Evolutionary conservation across 1,284 basidiomycete species (phyloP).

Genomic region (Pseudozyma sp.): DNA sequence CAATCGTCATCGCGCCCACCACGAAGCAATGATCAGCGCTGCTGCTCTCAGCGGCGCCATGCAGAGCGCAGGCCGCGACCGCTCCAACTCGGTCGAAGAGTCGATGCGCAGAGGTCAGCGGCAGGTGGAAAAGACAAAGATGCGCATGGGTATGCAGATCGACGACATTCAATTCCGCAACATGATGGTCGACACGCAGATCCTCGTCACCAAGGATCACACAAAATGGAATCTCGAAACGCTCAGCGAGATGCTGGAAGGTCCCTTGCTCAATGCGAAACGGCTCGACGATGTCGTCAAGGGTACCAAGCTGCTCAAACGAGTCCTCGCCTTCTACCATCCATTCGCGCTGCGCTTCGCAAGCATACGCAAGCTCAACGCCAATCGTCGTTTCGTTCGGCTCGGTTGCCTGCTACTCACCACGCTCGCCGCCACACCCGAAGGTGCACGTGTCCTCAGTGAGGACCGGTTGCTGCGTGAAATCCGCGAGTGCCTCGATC

Average conservation of each 20-base stretch:
- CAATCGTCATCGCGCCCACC: constrained; percentile 72
- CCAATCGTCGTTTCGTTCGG: constrained; percentile 66
- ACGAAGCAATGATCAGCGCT: constrained; percentile 40
- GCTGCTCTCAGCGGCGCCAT: constrained; percentile 31
- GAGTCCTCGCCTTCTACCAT: constrained; percentile 91
- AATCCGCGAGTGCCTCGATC: constrained; percentile 86
- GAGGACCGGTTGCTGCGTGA: constrained; percentile 91
- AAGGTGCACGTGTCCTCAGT: constrained; percentile 83
- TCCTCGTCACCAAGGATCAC: constrained; percentile 88
- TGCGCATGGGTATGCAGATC: constrained; percentile 84
- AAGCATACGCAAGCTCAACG: constrained; percentile 76
- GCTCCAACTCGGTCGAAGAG: constrained; percentile 88
- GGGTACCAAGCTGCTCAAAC: constrained; percentile 85
- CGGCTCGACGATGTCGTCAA: constrained; percentile 96
- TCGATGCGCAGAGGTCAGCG: constrained; percentile 75
- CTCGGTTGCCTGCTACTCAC: constrained; percentile 78
- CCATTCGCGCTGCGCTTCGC: constrained; percentile 88
- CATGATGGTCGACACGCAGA: constrained; percentile 71
- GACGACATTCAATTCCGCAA: constrained; percentile 66
- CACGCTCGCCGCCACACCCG: constrained; percentile 83
- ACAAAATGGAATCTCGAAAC: constrained; percentile 92
- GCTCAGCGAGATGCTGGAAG: constrained; percentile 89
- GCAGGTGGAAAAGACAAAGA: constrained; percentile 87
- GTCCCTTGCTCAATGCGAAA: constrained; percentile 88
- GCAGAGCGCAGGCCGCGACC: constrained; percentile 64